Evolutionary conservation across 1,284 basidiomycete species (phyloP), one percentile per base, ranked within the genome.

Genomic region (Malassezia slooffiae): DNA sequence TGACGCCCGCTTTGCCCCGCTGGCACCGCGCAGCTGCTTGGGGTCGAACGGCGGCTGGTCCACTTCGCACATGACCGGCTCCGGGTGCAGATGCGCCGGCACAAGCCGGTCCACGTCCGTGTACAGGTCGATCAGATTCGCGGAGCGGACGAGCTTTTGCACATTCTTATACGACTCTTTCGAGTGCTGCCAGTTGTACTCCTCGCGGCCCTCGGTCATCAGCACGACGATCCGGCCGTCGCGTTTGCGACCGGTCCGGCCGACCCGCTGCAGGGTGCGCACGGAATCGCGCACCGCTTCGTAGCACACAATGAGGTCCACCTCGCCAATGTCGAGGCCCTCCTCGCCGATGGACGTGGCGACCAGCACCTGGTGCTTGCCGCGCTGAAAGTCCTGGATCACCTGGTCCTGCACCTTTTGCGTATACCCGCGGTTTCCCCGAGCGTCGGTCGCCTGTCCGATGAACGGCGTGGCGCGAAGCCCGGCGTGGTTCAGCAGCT

Each of bases 271-370:
- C 13, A 99, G 78, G 86, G 93, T 61, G 10, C 91, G 85, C 54
- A 96, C 89, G 1, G 90, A 85, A 11, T 87, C 87, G 72, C 91
- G 95, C 60, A 90, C 86, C 28, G 90, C 82, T 60, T 99, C 93
- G 70, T 97, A 99, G 63, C 90, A 93, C 31, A 95, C 76, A 42
- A 95, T 93, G 64, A 91, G 76, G 68, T 99, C 93, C n/a, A 99
- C 83, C 63, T 95, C 90, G 34, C 93, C 93, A 46, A 99, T 97
- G 69, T 99, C 93, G n/a, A 99, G 75, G 50, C 93, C 93, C 71
- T 99, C 93, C 72, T 99, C 93, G 22, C 93, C 93, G 47, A 99
- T 89, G 3, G 85, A 93, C 0, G 93, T 97, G 1, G 91, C 84
- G 2, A 99, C 91, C 4, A 99, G 74, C 23, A 96, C 81, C 58